Conservation (phyloP, 2,329 filamentous ascomycete species). For the Stagonosporopsis vannaccii region DNA sequence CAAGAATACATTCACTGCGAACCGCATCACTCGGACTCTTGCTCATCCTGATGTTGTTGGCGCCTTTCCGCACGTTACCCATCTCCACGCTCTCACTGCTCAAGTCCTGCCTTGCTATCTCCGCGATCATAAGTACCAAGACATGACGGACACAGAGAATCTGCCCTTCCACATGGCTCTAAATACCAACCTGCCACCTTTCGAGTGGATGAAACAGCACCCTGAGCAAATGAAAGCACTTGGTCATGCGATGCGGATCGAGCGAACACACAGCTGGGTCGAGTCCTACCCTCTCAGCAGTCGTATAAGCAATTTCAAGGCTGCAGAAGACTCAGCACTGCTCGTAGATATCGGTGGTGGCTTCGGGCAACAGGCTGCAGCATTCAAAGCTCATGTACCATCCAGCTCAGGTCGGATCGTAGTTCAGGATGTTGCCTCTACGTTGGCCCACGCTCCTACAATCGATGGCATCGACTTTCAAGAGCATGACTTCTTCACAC, state of each 20-base stretch:
- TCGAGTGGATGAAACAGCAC: constrained; percentile 39
- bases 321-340: constrained; percentile 25
- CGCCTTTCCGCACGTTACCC: constrained; percentile 34
- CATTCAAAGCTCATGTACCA: constrained; percentile 30
- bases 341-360: constrained; percentile 46
- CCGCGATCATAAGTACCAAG: constrained; percentile 33
- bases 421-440: constrained; percentile 38
- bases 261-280: constrained; percentile 30
- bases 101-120: constrained; percentile 43
- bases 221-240: constrained; percentile 38
- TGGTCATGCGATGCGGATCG: constrained; percentile 38
- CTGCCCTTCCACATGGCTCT: constrained; percentile 38
- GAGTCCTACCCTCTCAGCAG: constrained; percentile 29
- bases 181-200: constrained; percentile 34
- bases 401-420: constrained; percentile 26
- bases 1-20: constrained; percentile 39
- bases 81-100: constrained; percentile 29
- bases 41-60: constrained; percentile 36
- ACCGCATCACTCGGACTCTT: constrained; percentile 37
- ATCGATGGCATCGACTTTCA: constrained; percentile 38
- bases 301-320: constrained; percentile 24
- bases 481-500: constrained; percentile 44
- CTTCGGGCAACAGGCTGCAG: constrained; percentile 37
- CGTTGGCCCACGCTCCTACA: constrained; percentile 23
- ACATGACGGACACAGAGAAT: constrained; percentile 34